Evolutionary conservation across 306 rosid genomes (phyloP), one percentile per base, ranked within the genome.

Genomic region (Quercus mongolica): DNA sequence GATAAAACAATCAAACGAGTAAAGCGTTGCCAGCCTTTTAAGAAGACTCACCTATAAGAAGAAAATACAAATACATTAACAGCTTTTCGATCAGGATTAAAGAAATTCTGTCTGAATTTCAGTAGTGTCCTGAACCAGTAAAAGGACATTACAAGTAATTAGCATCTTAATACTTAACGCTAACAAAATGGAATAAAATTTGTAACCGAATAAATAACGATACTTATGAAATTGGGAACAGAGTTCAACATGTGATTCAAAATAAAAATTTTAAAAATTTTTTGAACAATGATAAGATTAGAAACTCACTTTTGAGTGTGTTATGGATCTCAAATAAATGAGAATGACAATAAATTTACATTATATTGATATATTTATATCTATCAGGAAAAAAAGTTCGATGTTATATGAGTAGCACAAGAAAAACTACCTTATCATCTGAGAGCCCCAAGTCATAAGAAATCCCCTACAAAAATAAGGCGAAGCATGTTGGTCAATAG

Each of bases 1-100:
- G 89, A 78, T 35, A 76, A 91, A 88, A 83, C 84, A 92, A 79
- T 86, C 84, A 69, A 86, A 73, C 31, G 89, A 23, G 25, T 23
- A 23, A 23, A 23, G 25, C 1, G 25, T 23, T 23, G 25, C 25
- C 25, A 23, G 25, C 25, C 25, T 23, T 23, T 23, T 23, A 1
- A 23, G 25, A 23, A 23, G 25, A 23, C 25, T 23, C 25, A 23
- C 25, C 25, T 23, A 23, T 23, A 23, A 23, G 1, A 23, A 23
- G 25, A 23, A 23, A 23, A 23, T 1, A 23, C 25, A 23, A 23
- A 23, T 23, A 23, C 1, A 1, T 23, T 23, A 23, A 23, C 25
- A 23, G 25, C 25, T 23, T 23, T 23, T 23, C 25, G 1, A 23
- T 23, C 25, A 23, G 25, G 25, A 23, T 23, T 23, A 23, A 23